Conservation (phyloP, 2,329 filamentous ascomycete species). For the Colletotrichum sp. region DNA sequence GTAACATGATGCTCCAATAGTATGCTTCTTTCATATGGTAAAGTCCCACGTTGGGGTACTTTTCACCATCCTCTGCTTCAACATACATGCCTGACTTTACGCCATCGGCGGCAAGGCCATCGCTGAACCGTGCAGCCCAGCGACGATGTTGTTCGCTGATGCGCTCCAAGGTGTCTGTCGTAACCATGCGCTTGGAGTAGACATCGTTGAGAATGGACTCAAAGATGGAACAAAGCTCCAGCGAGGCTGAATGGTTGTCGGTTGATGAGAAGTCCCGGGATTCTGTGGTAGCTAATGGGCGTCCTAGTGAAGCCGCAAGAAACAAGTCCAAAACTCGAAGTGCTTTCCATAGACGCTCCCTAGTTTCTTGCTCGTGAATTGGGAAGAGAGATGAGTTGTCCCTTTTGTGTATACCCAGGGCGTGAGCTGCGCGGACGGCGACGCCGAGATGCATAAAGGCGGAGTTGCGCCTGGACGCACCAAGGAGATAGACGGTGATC, state of each 20-base stretch:
- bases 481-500: conserved; percentile 41
- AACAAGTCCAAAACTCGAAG: conserved; percentile 38
- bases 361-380: conserved; percentile 24
- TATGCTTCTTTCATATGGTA: conserved; percentile 39
- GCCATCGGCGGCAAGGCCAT: conserved; percentile 22
- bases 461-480: conserved; percentile 37
- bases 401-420: conserved; percentile 34
- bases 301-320: conserved; percentile 35
- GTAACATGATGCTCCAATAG: conserved; percentile 42
- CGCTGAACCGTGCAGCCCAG: conserved; percentile 26
- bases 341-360: conserved; percentile 37
- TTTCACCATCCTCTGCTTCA: conserved; percentile 17
- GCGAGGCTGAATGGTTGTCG: conserved; percentile 28
- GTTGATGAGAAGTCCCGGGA: conserved; percentile 23
- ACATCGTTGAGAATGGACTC: conserved; percentile 39
- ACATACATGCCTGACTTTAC: conserved; percentile 19
- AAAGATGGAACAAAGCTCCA: conserved; percentile 40
- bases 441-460: conserved; percentile 43
- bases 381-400: conserved; percentile 33
- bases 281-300: conserved; percentile 36
- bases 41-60: conserved; percentile 30
- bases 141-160: conserved; percentile 31
- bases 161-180: conserved; percentile 27
- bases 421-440: conserved; percentile 40
- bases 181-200: conserved; percentile 35